phyloP scores from a whole-genome alignment of 768 basidiomycete species.

The Infundibulicybe gibba region DNA sequence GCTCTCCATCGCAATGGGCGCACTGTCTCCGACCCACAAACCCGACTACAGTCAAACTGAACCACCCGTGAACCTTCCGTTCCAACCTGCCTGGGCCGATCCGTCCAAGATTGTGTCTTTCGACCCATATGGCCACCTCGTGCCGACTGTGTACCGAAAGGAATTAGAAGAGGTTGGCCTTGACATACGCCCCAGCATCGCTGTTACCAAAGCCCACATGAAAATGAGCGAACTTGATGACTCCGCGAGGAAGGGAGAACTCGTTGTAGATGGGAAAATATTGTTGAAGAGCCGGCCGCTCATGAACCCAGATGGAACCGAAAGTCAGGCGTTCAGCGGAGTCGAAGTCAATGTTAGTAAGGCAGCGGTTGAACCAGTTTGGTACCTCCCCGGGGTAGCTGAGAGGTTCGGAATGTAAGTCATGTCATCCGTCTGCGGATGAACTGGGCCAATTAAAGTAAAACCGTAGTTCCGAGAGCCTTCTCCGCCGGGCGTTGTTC shows the following conservation, averaged over 20 bases:
- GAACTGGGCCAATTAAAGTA: not conserved
- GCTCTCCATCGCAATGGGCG: slow-evolving; percentile 86
- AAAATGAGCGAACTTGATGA: slow-evolving; percentile 94
- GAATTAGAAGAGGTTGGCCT: slow-evolving; percentile 64
- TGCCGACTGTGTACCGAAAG: slow-evolving; percentile 63
- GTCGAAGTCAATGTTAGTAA: slow-evolving; percentile 89
- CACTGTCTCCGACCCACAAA: slow-evolving; percentile 73
- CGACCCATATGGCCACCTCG: slow-evolving; percentile 92
- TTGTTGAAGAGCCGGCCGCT: slow-evolving; percentile 67
- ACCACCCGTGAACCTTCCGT: slow-evolving; percentile 78
- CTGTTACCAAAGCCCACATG: slow-evolving; percentile 89
- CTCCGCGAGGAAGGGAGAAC: slow-evolving; percentile 63
- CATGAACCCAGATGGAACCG: slow-evolving; percentile 59
- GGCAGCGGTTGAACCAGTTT: slow-evolving; percentile 95
- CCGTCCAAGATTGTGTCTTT: slow-evolving; percentile 83
- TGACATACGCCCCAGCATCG: slow-evolving; percentile 90
- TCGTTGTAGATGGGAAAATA: slow-evolving; percentile 79
- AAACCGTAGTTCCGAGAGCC: slow-evolving; percentile 64
- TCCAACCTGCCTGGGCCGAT: slow-evolving; percentile 75
- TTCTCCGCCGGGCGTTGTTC: slow-evolving; percentile 88
- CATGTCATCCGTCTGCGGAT: not conserved
- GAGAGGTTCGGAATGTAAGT: slow-evolving; percentile 90
- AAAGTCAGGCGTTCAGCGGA: slow-evolving; percentile 59
- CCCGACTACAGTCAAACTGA: slow-evolving; percentile 82
- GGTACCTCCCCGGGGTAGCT: slow-evolving; percentile 92